phyloP scores from a whole-genome alignment of 2,329 filamentous ascomycete genomes.

The Penicillium fuscoglaucum region DNA sequence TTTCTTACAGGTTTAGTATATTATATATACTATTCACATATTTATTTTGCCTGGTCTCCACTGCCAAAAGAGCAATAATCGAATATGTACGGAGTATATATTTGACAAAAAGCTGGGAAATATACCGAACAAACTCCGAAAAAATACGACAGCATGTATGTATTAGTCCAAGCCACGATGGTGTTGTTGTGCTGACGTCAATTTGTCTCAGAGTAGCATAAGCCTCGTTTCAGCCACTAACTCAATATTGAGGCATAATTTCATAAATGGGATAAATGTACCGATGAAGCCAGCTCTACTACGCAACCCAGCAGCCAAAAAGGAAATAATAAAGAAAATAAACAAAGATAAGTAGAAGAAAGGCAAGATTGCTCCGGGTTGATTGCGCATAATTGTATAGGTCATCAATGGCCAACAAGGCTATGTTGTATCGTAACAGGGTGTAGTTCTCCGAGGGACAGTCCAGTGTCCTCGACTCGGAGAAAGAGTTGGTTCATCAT shows the following conservation, averaged over 20 bases:
- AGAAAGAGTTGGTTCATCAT: constrained; percentile 4
- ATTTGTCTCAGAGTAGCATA: neutral
- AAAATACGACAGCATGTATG: too few species aligned
- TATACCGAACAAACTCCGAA: neutral
- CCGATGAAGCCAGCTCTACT: too few species aligned
- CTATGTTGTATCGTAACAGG: constrained; percentile 13
- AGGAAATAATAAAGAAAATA: neutral
- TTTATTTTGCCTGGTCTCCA: too few species aligned
- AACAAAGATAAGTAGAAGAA: neutral
- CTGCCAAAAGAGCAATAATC: too few species aligned
- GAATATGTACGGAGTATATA: too few species aligned
- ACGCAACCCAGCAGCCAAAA: too few species aligned
- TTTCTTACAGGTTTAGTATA: neutral
- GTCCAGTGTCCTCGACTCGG: constrained; percentile 5
- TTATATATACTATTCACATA: neutral
- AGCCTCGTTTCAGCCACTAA: neutral
- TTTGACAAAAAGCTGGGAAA: neutral
- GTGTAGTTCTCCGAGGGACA: constrained; percentile 9
- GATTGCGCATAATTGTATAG: constrained; percentile 9
- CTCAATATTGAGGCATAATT: neutral
- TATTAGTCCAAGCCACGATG: too few species aligned
- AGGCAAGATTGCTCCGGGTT: neutral
- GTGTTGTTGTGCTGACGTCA: neutral
- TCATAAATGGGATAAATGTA: too few species aligned
- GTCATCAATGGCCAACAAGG: constrained; percentile 10